These are phyloP conservation scores for Wickerhamomyces strasburgensis DNA, from an alignment of 805 yeast species.

Conservation along the genomic window DNA sequence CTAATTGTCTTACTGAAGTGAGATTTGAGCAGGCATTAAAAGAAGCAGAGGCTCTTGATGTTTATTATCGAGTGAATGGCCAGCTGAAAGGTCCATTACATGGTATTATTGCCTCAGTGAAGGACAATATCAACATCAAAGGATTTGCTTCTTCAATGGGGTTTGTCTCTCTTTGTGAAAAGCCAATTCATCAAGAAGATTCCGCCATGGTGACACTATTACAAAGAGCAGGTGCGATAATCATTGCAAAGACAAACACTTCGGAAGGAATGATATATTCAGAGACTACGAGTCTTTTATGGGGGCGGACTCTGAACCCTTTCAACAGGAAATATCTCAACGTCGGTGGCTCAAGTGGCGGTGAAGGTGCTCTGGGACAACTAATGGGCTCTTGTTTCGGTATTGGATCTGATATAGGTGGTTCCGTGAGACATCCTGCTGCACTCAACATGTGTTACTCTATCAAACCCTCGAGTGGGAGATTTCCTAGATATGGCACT, in stretches of 20 bases:
- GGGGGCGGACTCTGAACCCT: conserved; percentile 50
- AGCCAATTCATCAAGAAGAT: conserved; percentile 41
- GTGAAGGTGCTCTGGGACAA: conserved; percentile 62
- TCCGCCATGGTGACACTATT: conserved; percentile 41
- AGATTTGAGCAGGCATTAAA: conserved; percentile 58
- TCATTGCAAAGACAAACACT: conserved; percentile 60
- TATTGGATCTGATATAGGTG: conserved; percentile 69
- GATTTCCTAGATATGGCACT: conserved; percentile 35
- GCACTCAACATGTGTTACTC: conserved; percentile 60
- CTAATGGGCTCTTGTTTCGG: conserved; percentile 59
- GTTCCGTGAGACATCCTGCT: conserved; percentile 64
- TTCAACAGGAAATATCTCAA: conserved; percentile 51
- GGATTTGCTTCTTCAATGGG: conserved; percentile 56
- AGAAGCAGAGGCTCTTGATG: conserved; percentile 55
- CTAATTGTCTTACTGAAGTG: conserved; percentile 56
- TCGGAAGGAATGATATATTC: conserved; percentile 70
- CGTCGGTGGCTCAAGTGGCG: conserved; percentile 76
- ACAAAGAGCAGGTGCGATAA: conserved; percentile 40
- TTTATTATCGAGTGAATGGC: conserved; percentile 41
- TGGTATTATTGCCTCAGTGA: conserved; percentile 66
- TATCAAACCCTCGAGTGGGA: conserved; percentile 55
- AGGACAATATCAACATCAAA: conserved; percentile 55
- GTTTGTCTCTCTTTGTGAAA: conserved; percentile 48
- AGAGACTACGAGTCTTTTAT: conserved; percentile 39
- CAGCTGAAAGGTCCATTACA: conserved; percentile 60